Conservation (phyloP, 1,284 basidiomycete genomes). For the Phellopilus nigrolimitatus region DNA sequence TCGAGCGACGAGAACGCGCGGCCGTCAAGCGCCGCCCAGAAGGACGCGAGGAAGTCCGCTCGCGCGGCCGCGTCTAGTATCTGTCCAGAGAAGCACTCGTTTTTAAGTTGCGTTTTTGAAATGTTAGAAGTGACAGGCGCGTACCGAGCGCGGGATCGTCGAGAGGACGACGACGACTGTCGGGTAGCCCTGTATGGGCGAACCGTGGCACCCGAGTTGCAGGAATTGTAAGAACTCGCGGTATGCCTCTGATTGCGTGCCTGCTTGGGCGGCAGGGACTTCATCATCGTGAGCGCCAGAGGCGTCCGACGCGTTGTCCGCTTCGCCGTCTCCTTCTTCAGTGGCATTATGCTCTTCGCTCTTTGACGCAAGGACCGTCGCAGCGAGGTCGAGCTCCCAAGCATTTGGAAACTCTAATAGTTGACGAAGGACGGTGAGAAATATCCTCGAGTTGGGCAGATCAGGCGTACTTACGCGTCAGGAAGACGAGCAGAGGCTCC, state of each 20-base stretch:
- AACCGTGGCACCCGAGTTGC: constrained; percentile 67
- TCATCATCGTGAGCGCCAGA: constrained; percentile 30
- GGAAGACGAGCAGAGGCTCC: constrained; percentile 63
- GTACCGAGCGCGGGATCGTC: constrained; percentile 63
- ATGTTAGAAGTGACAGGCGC: constrained; percentile 22
- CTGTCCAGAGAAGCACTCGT: constrained; percentile 5
- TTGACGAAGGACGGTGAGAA: background rate
- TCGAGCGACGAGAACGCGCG: constrained; percentile 55
- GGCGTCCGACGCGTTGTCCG: constrained; percentile 12
- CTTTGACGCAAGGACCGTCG: constrained; percentile 20
- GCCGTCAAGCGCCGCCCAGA: constrained; percentile 74
- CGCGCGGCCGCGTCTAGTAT: constrained; percentile 27
- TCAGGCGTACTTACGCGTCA: constrained; percentile 52
- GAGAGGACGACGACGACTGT: constrained; percentile 73
- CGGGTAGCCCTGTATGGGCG: constrained; percentile 74
- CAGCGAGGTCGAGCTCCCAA: constrained; percentile 49
- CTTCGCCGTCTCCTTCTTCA: constrained; percentile 22
- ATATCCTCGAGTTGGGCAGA: background rate
- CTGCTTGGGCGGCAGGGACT: background rate
- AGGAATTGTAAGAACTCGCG: constrained; percentile 73
- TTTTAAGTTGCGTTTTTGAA: constrained; percentile 3
- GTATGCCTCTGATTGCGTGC: constrained; percentile 47
- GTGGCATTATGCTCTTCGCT: constrained; percentile 22
- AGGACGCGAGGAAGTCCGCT: constrained; percentile 57
- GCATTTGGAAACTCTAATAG: constrained; percentile 54